Evolutionary conservation across 148 eudicot genomes (phyloP), one percentile per base, ranked within the genome.

Genomic region (Rhododendron vialii): DNA sequence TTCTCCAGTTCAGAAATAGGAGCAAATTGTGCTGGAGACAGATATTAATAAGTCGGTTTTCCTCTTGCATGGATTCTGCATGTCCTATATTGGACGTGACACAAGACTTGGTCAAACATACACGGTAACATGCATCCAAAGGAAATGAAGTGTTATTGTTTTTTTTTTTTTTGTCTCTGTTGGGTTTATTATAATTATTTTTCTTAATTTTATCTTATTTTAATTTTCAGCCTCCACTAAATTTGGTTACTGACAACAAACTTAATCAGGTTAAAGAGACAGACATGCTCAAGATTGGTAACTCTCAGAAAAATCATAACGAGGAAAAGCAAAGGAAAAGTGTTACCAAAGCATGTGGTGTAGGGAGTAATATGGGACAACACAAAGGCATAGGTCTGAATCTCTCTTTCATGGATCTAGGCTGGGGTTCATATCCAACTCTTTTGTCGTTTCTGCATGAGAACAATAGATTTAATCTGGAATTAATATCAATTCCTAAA

Each of bases 331-430:
- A 35, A 81, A 61, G 53, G 22, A 11, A 50, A 85, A 78, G 85
- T 82, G 15, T 87, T 92, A 95, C 99, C 98, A 97, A 89, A 78
- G 99, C 98, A 93, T 97, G 99, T 83, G 99, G 88, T 83, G 98
- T 93, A 51, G 99, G 98, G 84, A 97, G 98, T 87, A 97, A 87
- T 87, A 95, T 91, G 61, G 99, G 98, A 88, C 94, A 92, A 86
- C 98, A 96, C 51, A 97, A 82, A 86, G 99, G 98, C 93, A 97
- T 93, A 67, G 99, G 96, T 45, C 99, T 96, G 86, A 95, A 97
- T 88, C 94, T 94, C 88, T 95, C 99, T 90, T 91, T 95, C 86
- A 91, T 47, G n/a, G 92, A 85, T 88, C 92, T 93, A 88, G 87
- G 89, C 82, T 74, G 90, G 65, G 91, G 65, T 88, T 92, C 92